Evolutionary conservation across 1,284 basidiomycete species (phyloP).

Genomic region (Moesziomyces globuligerus): DNA sequence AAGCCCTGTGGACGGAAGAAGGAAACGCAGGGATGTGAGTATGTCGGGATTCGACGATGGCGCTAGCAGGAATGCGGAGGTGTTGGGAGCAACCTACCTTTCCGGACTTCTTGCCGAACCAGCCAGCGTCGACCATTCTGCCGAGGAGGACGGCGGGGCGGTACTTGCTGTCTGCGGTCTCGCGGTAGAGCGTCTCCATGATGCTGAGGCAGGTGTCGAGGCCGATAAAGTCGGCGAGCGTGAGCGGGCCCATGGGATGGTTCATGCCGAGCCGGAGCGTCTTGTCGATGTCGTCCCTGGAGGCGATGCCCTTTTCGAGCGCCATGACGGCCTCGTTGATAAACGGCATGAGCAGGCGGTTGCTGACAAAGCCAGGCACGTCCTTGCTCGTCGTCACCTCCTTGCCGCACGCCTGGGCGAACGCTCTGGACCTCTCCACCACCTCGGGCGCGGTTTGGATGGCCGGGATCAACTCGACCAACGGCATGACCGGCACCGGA

Average conservation of each 20-base stretch:
- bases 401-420: slow-evolving; percentile 90
- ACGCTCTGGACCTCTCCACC: slow-evolving; percentile 79
- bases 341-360: slow-evolving; percentile 82
- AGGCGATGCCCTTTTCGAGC: slow-evolving; percentile 89
- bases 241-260: slow-evolving; percentile 84
- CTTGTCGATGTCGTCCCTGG: slow-evolving; percentile 93
- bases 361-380: slow-evolving; percentile 78
- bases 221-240: slow-evolving; percentile 77
- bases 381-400: slow-evolving; percentile 71
- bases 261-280: slow-evolving; percentile 93
- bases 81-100: slow-evolving; percentile 36
- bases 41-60: background rate
- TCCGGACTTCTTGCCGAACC: slow-evolving; percentile 85
- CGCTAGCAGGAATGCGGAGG: background rate
- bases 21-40: background rate
- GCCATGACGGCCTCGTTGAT: slow-evolving; percentile 93
- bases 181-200: slow-evolving; percentile 68
- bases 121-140: slow-evolving; percentile 95
- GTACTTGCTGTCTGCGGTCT: slow-evolving; percentile 95
- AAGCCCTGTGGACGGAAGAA: slow-evolving; percentile 48
- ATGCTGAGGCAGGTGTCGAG: slow-evolving; percentile 76
- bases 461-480: slow-evolving; percentile 90
- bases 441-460: slow-evolving; percentile 86
- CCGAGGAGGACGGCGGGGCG: slow-evolving; percentile 89
- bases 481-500: slow-evolving; percentile 77